Percentiles rank a stretch among this genome's conserved stretches.
phyloP scores from a whole-genome alignment of 2,329 filamentous ascomycete genomes.

The Hymenotorrendiella dingleyae region DNA sequence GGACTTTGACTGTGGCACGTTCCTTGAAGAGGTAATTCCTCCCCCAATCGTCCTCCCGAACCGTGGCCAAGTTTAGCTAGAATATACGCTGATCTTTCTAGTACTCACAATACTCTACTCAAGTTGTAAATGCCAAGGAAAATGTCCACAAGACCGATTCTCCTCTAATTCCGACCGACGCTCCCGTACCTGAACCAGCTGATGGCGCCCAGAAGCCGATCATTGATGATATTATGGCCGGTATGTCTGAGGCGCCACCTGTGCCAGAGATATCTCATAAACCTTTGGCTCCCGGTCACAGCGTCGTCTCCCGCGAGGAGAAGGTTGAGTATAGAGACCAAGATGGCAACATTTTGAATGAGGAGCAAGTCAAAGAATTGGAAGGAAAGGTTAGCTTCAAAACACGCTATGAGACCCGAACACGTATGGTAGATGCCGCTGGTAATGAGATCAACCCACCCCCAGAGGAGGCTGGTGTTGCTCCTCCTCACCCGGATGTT shows the following conservation, averaged over 20 bases:
- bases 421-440: conserved; percentile 69
- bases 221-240: conserved; percentile 17
- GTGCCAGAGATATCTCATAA: conserved; percentile 13
- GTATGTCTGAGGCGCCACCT: conserved; percentile 27
- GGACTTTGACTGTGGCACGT: conserved; percentile 98
- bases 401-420: conserved; percentile 93
- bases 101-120: conserved; percentile 33
- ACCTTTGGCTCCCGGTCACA: conserved; percentile 20
- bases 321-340: conserved; percentile 92
- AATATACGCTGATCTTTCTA: conserved; percentile 19
- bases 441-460: conserved; percentile 62
- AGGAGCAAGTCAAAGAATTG: conserved; percentile 75
- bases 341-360: conserved; percentile 79
- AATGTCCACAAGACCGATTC: conserved; percentile 27
- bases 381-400: conserved; percentile 93
- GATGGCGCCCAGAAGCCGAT: conserved; percentile 26
- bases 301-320: conserved; percentile 54
- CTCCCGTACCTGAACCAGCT: conserved; percentile 17
- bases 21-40: conserved; percentile 74
- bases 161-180: conserved; percentile 25
- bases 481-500: conserved; percentile 35
- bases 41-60: conserved; percentile 22
- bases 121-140: conserved; percentile 18
- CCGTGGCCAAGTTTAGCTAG: conserved; percentile 11
- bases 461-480: conserved; percentile 23